phyloP scores from a whole-genome alignment of 2,329 filamentous ascomycete species.

The Pseudogymnoascus sp. region DNA sequence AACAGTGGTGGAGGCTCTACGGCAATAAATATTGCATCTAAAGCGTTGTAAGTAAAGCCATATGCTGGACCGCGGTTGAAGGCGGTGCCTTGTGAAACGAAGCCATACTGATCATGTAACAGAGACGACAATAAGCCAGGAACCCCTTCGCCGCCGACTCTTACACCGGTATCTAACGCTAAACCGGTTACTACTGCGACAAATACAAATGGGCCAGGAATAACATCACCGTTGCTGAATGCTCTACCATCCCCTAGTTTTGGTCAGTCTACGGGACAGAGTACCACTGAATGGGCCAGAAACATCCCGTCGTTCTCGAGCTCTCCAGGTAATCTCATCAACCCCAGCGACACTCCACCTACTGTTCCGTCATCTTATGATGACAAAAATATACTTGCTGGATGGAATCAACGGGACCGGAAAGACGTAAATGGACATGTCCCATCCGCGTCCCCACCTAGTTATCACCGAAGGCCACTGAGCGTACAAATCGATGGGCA shows the following conservation, averaged over 20 bases:
- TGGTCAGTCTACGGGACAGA: slow-evolving; percentile 22
- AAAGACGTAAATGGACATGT: slow-evolving; percentile 20
- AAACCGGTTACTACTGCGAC: slow-evolving; percentile 20
- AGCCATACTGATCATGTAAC: slow-evolving; percentile 15
- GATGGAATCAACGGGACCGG: slow-evolving; percentile 25
- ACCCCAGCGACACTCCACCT: slow-evolving; percentile 38
- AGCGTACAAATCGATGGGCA: slow-evolving; percentile 40
- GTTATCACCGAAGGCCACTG: slow-evolving; percentile 37
- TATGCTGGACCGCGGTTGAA: neutral
- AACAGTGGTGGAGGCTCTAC: slow-evolving; percentile 22
- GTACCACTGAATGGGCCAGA: slow-evolving; percentile 37
- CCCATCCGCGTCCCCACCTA: slow-evolving; percentile 27
- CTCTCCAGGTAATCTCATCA: slow-evolving; percentile 34
- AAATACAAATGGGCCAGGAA: slow-evolving; percentile 18
- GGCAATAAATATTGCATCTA: slow-evolving; percentile 28
- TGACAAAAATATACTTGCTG: slow-evolving; percentile 22
- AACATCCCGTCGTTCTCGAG: slow-evolving; percentile 34
- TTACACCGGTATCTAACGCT: slow-evolving; percentile 23
- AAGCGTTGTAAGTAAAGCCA: slow-evolving; percentile 24
- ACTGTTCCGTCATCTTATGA: slow-evolving; percentile 29
- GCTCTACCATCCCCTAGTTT: slow-evolving; percentile 26
- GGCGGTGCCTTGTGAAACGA: neutral
- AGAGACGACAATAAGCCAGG: slow-evolving; percentile 18
- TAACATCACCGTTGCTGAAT: slow-evolving; percentile 26
- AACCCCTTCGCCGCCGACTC: slow-evolving; percentile 17